Evolutionary conservation across 345 rosid species (phyloP).

Genomic region (Dipteronia dyeriana): DNA sequence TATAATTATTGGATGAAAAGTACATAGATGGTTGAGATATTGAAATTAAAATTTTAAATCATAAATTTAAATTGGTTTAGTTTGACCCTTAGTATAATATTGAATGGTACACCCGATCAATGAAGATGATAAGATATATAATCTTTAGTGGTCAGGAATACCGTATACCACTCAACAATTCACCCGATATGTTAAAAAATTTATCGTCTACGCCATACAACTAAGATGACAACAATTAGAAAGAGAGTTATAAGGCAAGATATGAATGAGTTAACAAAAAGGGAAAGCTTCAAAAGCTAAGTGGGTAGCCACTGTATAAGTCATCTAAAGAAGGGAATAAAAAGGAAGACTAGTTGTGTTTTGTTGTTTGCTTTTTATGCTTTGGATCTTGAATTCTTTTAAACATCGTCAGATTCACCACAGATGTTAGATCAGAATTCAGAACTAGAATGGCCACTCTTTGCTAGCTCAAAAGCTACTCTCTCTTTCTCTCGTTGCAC

Average conservation of each 20-base stretch:
- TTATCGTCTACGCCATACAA: not conserved
- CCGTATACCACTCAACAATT: too few relatives aligned
- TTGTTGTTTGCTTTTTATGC: not conserved
- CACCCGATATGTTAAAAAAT: accelerated
- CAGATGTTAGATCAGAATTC: too few relatives aligned
- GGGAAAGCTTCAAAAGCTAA: not conserved
- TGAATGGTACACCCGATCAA: too few relatives aligned
- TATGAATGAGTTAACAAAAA: too few relatives aligned
- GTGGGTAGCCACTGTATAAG: not conserved
- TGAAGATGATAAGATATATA: too few relatives aligned
- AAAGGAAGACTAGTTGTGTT: too few relatives aligned
- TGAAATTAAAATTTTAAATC: too few relatives aligned
- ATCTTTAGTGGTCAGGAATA: too few relatives aligned
- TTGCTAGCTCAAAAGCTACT: constrained; percentile 11
- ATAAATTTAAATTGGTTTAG: too few relatives aligned
- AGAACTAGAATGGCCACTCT: not conserved
- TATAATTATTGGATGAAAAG: too few relatives aligned
- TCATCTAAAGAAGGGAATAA: not conserved
- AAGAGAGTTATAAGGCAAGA: not conserved
- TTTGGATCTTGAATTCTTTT: constrained; percentile 13
- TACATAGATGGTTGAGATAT: too few relatives aligned
- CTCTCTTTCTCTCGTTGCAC: not conserved
- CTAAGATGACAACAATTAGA: not conserved
- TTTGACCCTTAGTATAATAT: too few relatives aligned
- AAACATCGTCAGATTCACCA: constrained; percentile 25